Conservation (phyloP, 345 rosid genomes). For the Noccaea caerulescens region DNA sequence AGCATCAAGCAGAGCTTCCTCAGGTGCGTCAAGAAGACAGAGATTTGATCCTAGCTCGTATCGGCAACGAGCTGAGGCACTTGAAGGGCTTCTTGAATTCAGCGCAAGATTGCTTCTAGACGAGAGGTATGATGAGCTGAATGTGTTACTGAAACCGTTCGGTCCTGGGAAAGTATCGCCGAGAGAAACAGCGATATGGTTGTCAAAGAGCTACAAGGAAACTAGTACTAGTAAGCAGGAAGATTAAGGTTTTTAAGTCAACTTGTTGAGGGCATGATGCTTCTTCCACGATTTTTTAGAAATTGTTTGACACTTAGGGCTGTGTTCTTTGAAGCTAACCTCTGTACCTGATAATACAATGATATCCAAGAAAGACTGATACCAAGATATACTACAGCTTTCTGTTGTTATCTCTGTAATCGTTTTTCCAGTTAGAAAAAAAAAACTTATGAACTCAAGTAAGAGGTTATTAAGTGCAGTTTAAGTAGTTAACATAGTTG, state of each 20-base stretch:
- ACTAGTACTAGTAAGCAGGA: conserved; percentile 55
- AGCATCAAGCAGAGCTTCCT: conserved; percentile 83
- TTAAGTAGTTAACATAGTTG: background rate
- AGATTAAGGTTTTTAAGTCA: conserved; percentile 34
- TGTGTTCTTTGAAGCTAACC: conserved; percentile 42
- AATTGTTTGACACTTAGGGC: conserved; percentile 31
- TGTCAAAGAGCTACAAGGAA: conserved; percentile 97
- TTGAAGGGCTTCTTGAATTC: conserved; percentile 95
- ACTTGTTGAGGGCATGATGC: conserved; percentile 42
- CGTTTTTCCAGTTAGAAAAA: conserved; percentile 16
- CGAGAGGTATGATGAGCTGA: conserved; percentile 92
- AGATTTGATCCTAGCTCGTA: conserved; percentile 87
- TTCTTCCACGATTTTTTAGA: conserved; percentile 36
- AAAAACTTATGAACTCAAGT: conserved; percentile 10
- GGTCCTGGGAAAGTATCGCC: conserved; percentile 98
- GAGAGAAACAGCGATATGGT: conserved; percentile 97
- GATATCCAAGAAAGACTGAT: conserved; percentile 26
- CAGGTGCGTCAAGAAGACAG: conserved; percentile 57
- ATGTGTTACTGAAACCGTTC: conserved; percentile 89
- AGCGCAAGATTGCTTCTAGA: conserved; percentile 88
- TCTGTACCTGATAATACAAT: conserved; percentile 29
- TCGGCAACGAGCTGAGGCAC: conserved; percentile 94
- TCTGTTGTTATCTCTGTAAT: conserved; percentile 20
- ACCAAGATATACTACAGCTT: conserved; percentile 34
- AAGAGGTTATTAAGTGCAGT: conserved; percentile 4